Evolutionary conservation across 139 green algal species (phyloP).

Genomic region (Parachlorella kessleri): DNA sequence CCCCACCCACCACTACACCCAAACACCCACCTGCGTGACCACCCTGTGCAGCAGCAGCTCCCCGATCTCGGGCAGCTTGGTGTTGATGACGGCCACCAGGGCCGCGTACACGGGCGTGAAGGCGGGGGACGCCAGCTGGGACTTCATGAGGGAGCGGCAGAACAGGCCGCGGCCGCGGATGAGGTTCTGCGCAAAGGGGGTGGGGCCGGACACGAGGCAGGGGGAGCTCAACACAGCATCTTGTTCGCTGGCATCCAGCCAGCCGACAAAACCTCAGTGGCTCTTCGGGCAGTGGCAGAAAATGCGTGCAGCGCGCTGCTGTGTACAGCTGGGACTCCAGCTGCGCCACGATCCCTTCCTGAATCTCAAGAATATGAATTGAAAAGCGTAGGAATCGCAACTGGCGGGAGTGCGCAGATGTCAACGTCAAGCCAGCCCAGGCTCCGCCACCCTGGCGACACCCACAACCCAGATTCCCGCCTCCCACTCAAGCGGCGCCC

Average conservation of each 20-base stretch:
- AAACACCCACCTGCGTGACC: slow-evolving; percentile 53
- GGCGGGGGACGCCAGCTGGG: slow-evolving; percentile 86
- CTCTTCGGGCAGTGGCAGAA: too few species aligned
- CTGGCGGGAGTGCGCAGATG: too few species aligned
- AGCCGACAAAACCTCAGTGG: too few species aligned
- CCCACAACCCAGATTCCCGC: background rate
- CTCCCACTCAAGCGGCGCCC: background rate
- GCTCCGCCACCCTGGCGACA: background rate
- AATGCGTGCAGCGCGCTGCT: too few species aligned
- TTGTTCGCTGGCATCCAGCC: background rate
- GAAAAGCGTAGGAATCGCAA: too few species aligned
- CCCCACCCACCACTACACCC: background rate
- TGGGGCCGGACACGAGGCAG: too few species aligned
- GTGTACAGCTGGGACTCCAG: too few species aligned
- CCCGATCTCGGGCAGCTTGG: slow-evolving; percentile 92
- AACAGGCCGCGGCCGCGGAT: slow-evolving; percentile 89
- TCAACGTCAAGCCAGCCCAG: too few species aligned
- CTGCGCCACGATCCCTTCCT: too few species aligned
- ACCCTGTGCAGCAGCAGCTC: slow-evolving; percentile 76
- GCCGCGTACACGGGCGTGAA: slow-evolving; percentile 92
- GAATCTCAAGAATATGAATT: too few species aligned
- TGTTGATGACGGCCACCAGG: slow-evolving; percentile 96
- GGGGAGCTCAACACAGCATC: background rate
- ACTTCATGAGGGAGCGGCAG: slow-evolving; percentile 92
- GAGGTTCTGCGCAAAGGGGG: slow-evolving; percentile 78